Evolutionary conservation across 257 asterid species (phyloP).

Genomic region (Lavandula angustifolia): DNA sequence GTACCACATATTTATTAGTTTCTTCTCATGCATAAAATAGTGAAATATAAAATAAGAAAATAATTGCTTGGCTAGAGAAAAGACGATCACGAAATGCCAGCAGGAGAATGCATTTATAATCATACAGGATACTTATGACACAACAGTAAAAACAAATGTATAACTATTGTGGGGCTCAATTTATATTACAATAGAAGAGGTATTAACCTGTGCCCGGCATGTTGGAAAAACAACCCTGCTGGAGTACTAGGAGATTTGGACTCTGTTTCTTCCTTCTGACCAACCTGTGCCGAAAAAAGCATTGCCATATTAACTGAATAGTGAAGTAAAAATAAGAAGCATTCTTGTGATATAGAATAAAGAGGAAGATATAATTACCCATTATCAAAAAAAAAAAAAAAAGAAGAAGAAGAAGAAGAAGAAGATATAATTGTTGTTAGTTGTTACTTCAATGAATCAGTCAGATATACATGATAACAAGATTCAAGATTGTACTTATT

Average conservation of each 20-base stretch:
- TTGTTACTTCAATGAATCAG: constrained; percentile 5
- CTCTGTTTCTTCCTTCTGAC: constrained; percentile 59
- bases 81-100: not conserved
- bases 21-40: no score
- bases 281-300: constrained; percentile 54
- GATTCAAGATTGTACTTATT: not conserved
- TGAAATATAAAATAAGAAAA: not conserved
- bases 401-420: no score
- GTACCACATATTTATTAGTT: no score
- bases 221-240: constrained; percentile 94
- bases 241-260: constrained; percentile 56
- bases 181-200: not conserved
- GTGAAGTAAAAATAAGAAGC: constrained; percentile 18
- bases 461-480: no score
- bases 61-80: not conserved
- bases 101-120: not conserved
- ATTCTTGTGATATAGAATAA: not conserved
- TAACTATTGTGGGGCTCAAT: not conserved
- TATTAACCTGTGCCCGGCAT: constrained; percentile 96
- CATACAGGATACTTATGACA: no score
- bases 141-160: not conserved
- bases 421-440: no score
- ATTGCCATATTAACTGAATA: not conserved
- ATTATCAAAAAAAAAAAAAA: no score
- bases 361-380: no score